These are phyloP conservation scores for Flaveria robusta DNA, from an alignment of 129 eudicot species.

Conservation along the genomic window DNA sequence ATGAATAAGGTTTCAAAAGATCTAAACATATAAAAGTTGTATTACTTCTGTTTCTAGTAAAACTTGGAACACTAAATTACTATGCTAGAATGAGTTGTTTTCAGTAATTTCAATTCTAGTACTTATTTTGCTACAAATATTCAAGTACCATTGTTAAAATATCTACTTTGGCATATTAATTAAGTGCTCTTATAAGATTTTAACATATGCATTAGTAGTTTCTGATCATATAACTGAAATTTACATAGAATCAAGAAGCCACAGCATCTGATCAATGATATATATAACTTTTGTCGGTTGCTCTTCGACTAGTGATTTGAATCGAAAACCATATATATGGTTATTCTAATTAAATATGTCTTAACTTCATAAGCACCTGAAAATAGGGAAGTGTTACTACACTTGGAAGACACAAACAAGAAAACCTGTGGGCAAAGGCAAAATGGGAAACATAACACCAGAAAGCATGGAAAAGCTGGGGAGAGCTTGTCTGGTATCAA, in stretches of 20 bases:
- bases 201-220: background rate
- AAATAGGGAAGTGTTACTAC: slow-evolving; percentile 22
- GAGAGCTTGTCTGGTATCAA: slow-evolving; percentile 30
- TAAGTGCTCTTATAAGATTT: background rate
- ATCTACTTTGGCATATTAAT: background rate
- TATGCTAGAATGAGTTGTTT: background rate
- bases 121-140: background rate
- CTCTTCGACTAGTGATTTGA: background rate
- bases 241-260: background rate
- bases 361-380: slow-evolving; percentile 9
- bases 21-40: no score
- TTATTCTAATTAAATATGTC: background rate
- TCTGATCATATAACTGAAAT: background rate
- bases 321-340: no score
- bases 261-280: background rate
- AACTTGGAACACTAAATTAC: background rate
- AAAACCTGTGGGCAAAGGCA: slow-evolving; percentile 35
- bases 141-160: background rate
- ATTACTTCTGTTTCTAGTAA: background rate
- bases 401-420: slow-evolving; percentile 31
- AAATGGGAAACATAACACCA: slow-evolving; percentile 61
- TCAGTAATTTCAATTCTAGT: background rate
- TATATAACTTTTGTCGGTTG: background rate
- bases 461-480: slow-evolving; percentile 58
- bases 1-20: background rate